These are phyloP conservation scores for Penicillium riverlandense DNA, from an alignment of 495 filamentous ascomycete genomes.

Conservation along the genomic window DNA sequence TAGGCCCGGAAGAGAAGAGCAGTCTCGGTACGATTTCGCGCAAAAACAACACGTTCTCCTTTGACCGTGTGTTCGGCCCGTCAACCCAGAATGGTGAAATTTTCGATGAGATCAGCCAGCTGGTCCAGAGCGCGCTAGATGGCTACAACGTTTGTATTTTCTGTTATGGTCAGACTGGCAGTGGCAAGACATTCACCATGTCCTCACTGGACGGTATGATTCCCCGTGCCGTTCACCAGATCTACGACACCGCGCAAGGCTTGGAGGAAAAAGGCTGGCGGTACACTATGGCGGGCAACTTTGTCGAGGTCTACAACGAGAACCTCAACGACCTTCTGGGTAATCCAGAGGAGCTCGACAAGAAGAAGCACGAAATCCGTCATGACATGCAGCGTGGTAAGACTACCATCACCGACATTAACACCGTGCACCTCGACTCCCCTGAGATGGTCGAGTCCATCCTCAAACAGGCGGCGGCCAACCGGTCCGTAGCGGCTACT, in stretches of 20 bases:
- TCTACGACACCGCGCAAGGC: slow-evolving; percentile 76
- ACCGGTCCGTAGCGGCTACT: slow-evolving; percentile 88
- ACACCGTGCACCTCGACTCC: slow-evolving; percentile 69
- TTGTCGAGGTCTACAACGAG: slow-evolving; percentile 99
- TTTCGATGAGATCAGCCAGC: slow-evolving; percentile 94
- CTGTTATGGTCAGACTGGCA: slow-evolving; percentile 96
- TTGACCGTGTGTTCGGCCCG: slow-evolving; percentile 89
- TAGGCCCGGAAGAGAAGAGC: slow-evolving; percentile 76
- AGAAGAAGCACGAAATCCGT: slow-evolving; percentile 86
- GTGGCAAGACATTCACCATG: slow-evolving; percentile 97
- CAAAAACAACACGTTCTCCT: slow-evolving; percentile 78
- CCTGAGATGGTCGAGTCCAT: slow-evolving; percentile 71
- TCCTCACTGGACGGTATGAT: slow-evolving; percentile 92
- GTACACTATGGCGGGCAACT: slow-evolving; percentile 90
- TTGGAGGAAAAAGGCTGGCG: slow-evolving; percentile 88
- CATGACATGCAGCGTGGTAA: slow-evolving; percentile 76
- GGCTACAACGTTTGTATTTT: slow-evolving; percentile 99
- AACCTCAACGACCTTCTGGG: slow-evolving; percentile 89
- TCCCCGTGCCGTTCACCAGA: slow-evolving; percentile 83
- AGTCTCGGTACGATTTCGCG: slow-evolving; percentile 68
- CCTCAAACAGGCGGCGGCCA: slow-evolving; percentile 67
- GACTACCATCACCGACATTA: slow-evolving; percentile 79
- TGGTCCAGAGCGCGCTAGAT: slow-evolving; percentile 93
- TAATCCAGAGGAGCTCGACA: slow-evolving; percentile 64
- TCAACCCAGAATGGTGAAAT: slow-evolving; percentile 71